These are phyloP conservation scores for Phyllachora maydis DNA, from an alignment of 2,329 filamentous ascomycete genomes.

Conservation along the genomic window DNA sequence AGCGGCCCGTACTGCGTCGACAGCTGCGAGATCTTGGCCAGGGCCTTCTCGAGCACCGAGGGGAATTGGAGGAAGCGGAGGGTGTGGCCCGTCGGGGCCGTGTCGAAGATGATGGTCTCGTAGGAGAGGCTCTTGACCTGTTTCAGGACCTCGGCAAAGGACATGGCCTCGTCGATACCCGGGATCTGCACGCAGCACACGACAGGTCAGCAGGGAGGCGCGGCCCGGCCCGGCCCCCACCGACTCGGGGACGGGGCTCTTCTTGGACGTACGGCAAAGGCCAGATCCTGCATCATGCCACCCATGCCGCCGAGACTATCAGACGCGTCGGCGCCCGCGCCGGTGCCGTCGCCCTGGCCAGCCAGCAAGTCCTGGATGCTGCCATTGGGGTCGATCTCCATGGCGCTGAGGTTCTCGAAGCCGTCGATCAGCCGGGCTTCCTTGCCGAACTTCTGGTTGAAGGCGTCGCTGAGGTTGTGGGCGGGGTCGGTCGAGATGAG, in stretches of 20 bases:
- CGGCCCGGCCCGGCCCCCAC: slow-evolving; percentile 10
- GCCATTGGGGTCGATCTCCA: slow-evolving; percentile 98
- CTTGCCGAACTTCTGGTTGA: slow-evolving; percentile 98
- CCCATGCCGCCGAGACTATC: slow-evolving; percentile 63
- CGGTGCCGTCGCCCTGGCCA: slow-evolving; percentile 40
- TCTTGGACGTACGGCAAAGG: too few species aligned
- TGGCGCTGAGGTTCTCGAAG: slow-evolving; percentile 83
- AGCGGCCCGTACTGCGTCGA: slow-evolving; percentile 90
- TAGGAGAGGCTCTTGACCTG: slow-evolving; percentile 98
- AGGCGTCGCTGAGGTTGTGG: slow-evolving; percentile 94
- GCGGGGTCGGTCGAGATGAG: slow-evolving; percentile 97
- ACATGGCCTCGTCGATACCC: slow-evolving; percentile 98
- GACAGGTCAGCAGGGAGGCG: slow-evolving; percentile 2
- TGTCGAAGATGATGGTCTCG: slow-evolving; percentile 98
- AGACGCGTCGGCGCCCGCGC: slow-evolving; percentile 25
- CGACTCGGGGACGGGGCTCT: too few species aligned
- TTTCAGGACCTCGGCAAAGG: slow-evolving; percentile 95
- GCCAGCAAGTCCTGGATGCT: slow-evolving; percentile 90
- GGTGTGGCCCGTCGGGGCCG: slow-evolving; percentile 91
- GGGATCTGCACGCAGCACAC: too few species aligned
- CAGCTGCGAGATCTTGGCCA: slow-evolving; percentile 91
- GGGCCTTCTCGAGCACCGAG: slow-evolving; percentile 89
- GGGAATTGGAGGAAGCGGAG: slow-evolving; percentile 97
- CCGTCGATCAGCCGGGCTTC: slow-evolving; percentile 84
- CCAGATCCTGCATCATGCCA: slow-evolving; percentile 96